Percentiles rank a stretch among this genome's conserved stretches.
Conservation (phyloP, 2,329 filamentous ascomycete species). For the Microdochium paspali region DNA sequence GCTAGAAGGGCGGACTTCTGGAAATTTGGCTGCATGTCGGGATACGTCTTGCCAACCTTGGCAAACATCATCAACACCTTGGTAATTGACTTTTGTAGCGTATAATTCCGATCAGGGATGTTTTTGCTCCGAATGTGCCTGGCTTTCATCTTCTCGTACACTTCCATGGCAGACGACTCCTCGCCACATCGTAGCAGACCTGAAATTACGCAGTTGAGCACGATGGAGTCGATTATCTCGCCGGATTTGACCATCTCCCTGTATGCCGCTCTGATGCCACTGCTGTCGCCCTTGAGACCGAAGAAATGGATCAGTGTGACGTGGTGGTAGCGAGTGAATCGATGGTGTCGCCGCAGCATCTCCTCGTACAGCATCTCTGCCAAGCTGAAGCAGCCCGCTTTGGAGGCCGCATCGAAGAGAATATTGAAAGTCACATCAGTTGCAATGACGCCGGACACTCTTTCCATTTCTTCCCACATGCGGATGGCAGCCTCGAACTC, state of each 20-base stretch:
- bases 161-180: slow-evolving; percentile 62
- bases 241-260: slow-evolving; percentile 73
- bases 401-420: slow-evolving; percentile 80
- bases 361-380: slow-evolving; percentile 80
- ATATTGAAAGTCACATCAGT: slow-evolving; percentile 87
- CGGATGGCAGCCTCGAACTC: slow-evolving; percentile 62
- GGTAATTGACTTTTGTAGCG: slow-evolving; percentile 38
- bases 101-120: slow-evolving; percentile 35
- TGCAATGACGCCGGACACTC: slow-evolving; percentile 50
- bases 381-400: slow-evolving; percentile 72
- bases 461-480: slow-evolving; percentile 88
- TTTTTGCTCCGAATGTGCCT: slow-evolving; percentile 31
- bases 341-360: slow-evolving; percentile 60
- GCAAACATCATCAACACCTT: slow-evolving; percentile 49
- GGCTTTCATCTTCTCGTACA: slow-evolving; percentile 78
- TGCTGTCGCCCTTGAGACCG: slow-evolving; percentile 64
- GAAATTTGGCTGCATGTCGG: slow-evolving; percentile 38
- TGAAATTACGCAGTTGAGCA: slow-evolving; percentile 78
- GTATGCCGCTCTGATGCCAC: slow-evolving; percentile 69
- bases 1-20: slow-evolving; percentile 58
- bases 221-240: slow-evolving; percentile 79
- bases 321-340: slow-evolving; percentile 70
- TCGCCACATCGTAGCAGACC: slow-evolving; percentile 72
- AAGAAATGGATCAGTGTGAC: slow-evolving; percentile 77
- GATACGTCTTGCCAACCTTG: slow-evolving; percentile 42